A percentile compares a stretch with the other conserved stretches of the same genome.
These are phyloP conservation scores for Babesia sp. DNA, from an alignment of 169 alveolate genomes.

Conservation along the genomic window DNA sequence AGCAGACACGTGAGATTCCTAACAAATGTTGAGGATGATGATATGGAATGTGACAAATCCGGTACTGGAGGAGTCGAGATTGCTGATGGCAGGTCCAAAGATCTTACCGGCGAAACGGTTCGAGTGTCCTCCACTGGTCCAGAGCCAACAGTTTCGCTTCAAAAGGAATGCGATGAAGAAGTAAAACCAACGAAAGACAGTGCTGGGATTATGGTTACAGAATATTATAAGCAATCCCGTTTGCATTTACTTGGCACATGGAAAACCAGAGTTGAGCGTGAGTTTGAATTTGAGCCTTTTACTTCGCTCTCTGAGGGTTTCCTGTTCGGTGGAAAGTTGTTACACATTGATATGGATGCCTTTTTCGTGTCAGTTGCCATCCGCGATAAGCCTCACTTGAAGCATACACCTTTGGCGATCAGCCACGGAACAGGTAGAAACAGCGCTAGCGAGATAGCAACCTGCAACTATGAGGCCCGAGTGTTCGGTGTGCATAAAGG, in stretches of 20 bases:
- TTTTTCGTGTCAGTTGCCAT: conserved; percentile 34
- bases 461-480: conserved; percentile 30
- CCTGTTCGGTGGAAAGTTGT: conserved; percentile 16
- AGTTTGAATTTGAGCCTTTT: conserved; percentile 26
- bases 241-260: conserved; percentile 27
- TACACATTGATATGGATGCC: conserved; percentile 44
- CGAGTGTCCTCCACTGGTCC: not conserved
- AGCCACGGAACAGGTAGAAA: conserved; percentile 36
- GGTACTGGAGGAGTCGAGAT: not conserved
- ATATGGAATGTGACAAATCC: not conserved
- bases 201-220: not conserved
- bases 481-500: conserved; percentile 27
- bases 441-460: conserved; percentile 41
- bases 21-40: not conserved
- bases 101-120: not conserved
- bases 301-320: conserved; percentile 10
- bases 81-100: not conserved
- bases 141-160: not conserved
- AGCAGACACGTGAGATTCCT: no score
- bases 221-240: conserved; percentile 23
- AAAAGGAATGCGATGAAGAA: no score
- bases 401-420: conserved; percentile 13
- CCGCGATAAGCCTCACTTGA: conserved; percentile 16
- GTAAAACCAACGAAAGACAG: not conserved
- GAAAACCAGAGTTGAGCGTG: conserved; percentile 21